Evolutionary conservation across 73 alveolate species (phyloP).

Genomic region (Paramecium primaurelia): DNA sequence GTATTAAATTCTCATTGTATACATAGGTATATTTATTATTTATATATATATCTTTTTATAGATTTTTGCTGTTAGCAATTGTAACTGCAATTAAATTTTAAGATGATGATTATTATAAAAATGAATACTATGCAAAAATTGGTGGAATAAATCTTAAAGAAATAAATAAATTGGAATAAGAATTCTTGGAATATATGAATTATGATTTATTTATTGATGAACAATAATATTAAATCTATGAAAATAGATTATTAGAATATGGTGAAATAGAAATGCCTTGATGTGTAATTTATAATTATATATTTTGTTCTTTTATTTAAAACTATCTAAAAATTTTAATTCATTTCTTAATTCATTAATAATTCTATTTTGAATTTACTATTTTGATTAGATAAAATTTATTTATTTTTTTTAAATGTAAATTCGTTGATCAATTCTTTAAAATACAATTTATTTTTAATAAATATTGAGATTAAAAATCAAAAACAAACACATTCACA

Average conservation of each 20-base stretch:
- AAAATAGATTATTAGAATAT: slow-evolving; percentile 36
- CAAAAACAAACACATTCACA: background rate
- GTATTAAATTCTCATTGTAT: slow-evolving; percentile 60
- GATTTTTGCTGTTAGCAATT: slow-evolving; percentile 76
- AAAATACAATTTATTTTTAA: background rate
- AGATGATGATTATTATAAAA: slow-evolving; percentile 73
- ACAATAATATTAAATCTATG: slow-evolving; percentile 64
- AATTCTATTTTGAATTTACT: background rate
- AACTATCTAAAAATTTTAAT: background rate
- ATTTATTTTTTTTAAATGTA: background rate
- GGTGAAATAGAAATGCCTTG: slow-evolving; percentile 36
- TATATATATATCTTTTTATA: slow-evolving; percentile 58
- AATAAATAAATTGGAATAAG: slow-evolving; percentile 69
- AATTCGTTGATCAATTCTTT: background rate
- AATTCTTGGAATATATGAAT: slow-evolving; percentile 72
- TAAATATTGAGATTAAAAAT: background rate
- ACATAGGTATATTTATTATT: slow-evolving; percentile 49
- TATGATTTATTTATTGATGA: slow-evolving; percentile 69
- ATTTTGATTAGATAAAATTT: background rate
- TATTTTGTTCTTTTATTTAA: background rate
- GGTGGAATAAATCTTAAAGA: slow-evolving; percentile 79
- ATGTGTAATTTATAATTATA: background rate
- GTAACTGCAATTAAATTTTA: slow-evolving; percentile 74
- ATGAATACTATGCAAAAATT: slow-evolving; percentile 74
- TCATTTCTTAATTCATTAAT: background rate